Evolutionary conservation across 1,139 yeast genomes (phyloP).

Genomic region (Protomyces pachydermus): DNA sequence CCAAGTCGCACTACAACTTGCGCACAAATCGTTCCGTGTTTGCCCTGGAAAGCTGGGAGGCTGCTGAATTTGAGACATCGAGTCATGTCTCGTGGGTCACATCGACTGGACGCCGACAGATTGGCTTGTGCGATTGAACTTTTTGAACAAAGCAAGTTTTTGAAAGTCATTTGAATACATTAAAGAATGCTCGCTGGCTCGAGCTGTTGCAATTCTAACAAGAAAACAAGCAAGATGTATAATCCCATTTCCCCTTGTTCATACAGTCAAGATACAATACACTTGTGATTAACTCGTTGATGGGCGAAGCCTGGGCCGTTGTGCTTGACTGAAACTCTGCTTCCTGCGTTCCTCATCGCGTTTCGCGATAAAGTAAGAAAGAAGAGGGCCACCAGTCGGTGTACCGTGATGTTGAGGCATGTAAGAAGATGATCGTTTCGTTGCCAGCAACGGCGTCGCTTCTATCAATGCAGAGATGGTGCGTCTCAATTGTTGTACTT

Average conservation of each 20-base stretch:
- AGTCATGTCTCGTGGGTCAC: not conserved
- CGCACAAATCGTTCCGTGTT: not conserved
- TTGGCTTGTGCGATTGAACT: not conserved
- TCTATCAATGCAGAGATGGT: conserved; percentile 17
- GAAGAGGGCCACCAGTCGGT: conserved; percentile 12
- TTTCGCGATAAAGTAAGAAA: conserved; percentile 13
- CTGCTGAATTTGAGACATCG: not conserved
- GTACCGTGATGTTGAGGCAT: not conserved
- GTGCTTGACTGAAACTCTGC: not conserved
- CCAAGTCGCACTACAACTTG: not conserved
- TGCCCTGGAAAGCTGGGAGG: not conserved
- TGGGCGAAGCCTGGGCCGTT: not conserved
- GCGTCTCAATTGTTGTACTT: not conserved
- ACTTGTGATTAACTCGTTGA: not conserved
- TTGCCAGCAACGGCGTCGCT: conserved; percentile 9
- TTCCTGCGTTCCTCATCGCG: conserved; percentile 9
- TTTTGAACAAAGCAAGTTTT: not conserved
- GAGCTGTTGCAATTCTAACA: too few species aligned
- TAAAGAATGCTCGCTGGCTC: not conserved
- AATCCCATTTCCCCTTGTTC: too few species aligned
- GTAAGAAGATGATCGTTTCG: not conserved
- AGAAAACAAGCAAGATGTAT: too few species aligned
- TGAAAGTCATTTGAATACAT: not conserved
- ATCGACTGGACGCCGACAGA: not conserved
- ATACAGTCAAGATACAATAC: not conserved